Base-by-base conservation (phyloP, 2,329 filamentous ascomycete genomes). In the Scopulariopsis brevicaulis region DNA sequence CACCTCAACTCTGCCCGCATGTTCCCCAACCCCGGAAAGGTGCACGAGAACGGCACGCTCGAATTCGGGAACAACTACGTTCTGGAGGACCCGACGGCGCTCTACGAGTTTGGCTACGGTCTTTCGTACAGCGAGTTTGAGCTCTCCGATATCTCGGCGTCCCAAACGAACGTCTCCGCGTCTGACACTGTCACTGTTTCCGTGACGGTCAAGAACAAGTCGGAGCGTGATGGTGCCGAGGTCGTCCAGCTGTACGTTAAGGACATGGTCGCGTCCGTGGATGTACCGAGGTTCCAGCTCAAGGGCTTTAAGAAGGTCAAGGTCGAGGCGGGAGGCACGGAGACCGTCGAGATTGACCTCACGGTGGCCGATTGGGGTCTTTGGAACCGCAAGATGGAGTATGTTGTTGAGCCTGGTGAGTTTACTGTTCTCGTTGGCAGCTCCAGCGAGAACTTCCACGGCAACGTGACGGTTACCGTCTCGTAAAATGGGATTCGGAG, bases 371-470 rank as follows among this genome's bases (percentile, higher is more conserved):
- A 79, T 25, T 74, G 85, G 61, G 78, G 78, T 11, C 72, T 83
- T 1, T 84, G 82, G 53, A 71, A 84, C 66, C 80, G 75, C 0
- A 76, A 76, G 61, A 86, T 89, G 83, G 72, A 85, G 67, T 90
- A 90, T 68, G 84, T 88, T 25, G 86, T 90, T 43, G 87, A 90
- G 75, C 80, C 80, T 3, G 87, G 87, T 1, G 78, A 84, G 48
- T 90, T 90, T 67, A 70, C 76, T 5, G 72, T 89, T 11, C 73
- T 77, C 58, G 78, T 86, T 18, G 87, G 85, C n/a, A 77, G 73
- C 57, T 80, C 78, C 25, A 85, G 82, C 63, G 71, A 71, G 58
- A 78, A 84, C 67, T 65, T 85, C 58, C 76, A 76, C 62, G 73
- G 72, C 0, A 84, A 81, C 64, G 74, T 76, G 37, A 85, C 77